Base-by-base conservation (phyloP, 169 alveolate genomes). In the Plasmodium blacklocki region DNA sequence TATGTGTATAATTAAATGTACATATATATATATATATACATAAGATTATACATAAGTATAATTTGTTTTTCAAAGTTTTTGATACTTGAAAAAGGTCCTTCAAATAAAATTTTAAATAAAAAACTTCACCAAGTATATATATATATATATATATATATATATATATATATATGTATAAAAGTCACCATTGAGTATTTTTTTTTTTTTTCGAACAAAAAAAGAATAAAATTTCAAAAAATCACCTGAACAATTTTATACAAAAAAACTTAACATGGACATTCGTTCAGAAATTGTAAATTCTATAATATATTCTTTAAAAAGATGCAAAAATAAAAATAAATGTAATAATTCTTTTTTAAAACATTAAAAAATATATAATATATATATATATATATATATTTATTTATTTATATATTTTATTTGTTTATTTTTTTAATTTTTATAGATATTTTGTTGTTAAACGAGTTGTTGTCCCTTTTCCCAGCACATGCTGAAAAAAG, bases 401-500 rank as follows among this genome's bases (percentile, higher is more conserved):
- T 58, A 26, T 74, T 7, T 3, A 39, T 6, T 43, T 67, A 67
- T 67, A 64, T 32, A 39, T 54, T 18, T 68, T 32, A 26, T 43
- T n/a, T n/a, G n/a, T n/a, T n/a, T n/a, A n/a, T 64, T 70, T 45
- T n/a, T 60, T 68, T 58, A 23, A 64, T 56, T 39, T 39, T 73
- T 72, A 58, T 75, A 88, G 93, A 88, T 74, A 70, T 73, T 39
- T 50, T 72, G 49, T 54, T 78, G 29, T 45, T 88, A 72, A 88
- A 83, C 68, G 88, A 88, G 70, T 52, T 78, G 54, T 74, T 73
- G 60, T 88, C 89, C 23, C 88, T 64, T 54, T 78, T 73, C 39
- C 86, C 87, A 32, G n/a, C 8, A 62, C 91, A 83, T 39, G 91
- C 91, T 47, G 91, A 83, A 83, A 83, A 68, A 54, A 88, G 87